Base-by-base conservation (phyloP, 2,329 filamentous ascomycete genomes). In the Fusarium mangiferae region DNA sequence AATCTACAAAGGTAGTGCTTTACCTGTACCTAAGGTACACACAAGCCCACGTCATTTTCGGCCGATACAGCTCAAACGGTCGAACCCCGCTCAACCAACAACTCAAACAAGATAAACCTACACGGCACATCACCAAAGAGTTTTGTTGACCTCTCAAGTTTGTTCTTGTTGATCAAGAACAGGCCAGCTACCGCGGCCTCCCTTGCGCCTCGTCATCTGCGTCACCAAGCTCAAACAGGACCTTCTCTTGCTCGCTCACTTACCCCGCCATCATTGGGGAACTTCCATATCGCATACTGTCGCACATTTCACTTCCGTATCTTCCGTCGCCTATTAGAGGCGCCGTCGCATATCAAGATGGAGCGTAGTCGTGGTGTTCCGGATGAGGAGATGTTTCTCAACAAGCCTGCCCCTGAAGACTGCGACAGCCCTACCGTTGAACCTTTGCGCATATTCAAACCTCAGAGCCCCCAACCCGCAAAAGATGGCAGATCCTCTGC, bases 351-450 rank as follows among this genome's bases (percentile, higher is more conserved):
- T 54, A 66, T 45, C 78, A 83, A 82, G 78, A 89, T 88, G 83
- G 85, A 87, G 75, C 84, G 87, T 70, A 85, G 84, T 75, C 90
- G 92, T 80, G 92, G 92, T 78, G 86, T 92, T 76, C 90, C 92
- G 33, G 92, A 94, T 36, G 92, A 95, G 83, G 94, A 96, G 87
- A 92, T 97, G 85, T 96, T 97, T 85, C 89, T 97, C 83, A 89
- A 83, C 80, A 87, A 86, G 57, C 88, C 87, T n/a, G 80, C 84
- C 62, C 84, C 85, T 14, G 82, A 84, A 17, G 86, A 88, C 52
- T 85, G 85, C 69, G 91, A 94, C 78, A 94, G 93, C 78, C 93
- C 94, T 66, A 94, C 93, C 24, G 89, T 97, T 76, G 93, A 93
- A 78, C 95, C 95, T 68, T 84, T 98, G 83, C 90, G 94, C 79